These are phyloP conservation scores for Coemansia sp. DNA, from an alignment of 192 early-diverging fungal genomes.

Conservation along the genomic window DNA sequence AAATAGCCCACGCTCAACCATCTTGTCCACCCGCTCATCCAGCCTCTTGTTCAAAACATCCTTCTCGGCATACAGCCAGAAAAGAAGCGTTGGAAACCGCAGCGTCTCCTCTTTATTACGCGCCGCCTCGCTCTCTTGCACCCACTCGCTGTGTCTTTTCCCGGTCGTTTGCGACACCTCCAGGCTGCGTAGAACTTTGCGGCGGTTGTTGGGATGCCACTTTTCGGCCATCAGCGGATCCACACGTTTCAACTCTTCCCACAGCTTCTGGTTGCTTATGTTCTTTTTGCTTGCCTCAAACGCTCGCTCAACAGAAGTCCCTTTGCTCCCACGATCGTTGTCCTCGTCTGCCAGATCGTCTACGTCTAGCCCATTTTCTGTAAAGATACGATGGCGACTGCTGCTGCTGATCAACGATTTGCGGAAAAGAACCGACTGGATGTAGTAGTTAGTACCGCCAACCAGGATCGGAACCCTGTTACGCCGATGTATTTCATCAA, in stretches of 20 bases:
- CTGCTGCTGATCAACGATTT: conserved; percentile 61
- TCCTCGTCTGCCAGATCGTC: background rate
- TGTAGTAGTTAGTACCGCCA: conserved; percentile 97
- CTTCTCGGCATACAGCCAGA: conserved; percentile 86
- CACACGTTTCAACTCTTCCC: conserved; percentile 64
- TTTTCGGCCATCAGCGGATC: conserved; percentile 86
- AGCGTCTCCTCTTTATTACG: conserved; percentile 46
- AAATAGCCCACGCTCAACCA: conserved; percentile 71
- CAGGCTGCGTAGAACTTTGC: conserved; percentile 84
- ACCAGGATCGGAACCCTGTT: conserved; percentile 81
- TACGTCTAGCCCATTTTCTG: no score
- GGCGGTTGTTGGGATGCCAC: conserved; percentile 87
- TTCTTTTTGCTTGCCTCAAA: conserved; percentile 21
- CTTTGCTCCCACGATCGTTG: background rate
- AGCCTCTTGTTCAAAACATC: conserved; percentile 70
- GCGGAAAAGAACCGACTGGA: conserved; percentile 86
- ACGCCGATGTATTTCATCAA: conserved; percentile 73
- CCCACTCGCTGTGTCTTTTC: conserved; percentile 68
- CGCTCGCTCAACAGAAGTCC: conserved; percentile 7
- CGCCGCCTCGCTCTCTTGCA: conserved; percentile 66
- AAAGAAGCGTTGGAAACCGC: conserved; percentile 71
- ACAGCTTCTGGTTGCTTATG: conserved; percentile 60
- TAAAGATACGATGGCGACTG: no score
- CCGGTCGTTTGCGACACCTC: conserved; percentile 81
- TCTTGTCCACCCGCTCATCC: conserved; percentile 81